Evolutionary conservation across 2,329 filamentous ascomycete species (phyloP), one percentile per base, ranked within the genome.

Genomic region (Ceratocystis albifundus): DNA sequence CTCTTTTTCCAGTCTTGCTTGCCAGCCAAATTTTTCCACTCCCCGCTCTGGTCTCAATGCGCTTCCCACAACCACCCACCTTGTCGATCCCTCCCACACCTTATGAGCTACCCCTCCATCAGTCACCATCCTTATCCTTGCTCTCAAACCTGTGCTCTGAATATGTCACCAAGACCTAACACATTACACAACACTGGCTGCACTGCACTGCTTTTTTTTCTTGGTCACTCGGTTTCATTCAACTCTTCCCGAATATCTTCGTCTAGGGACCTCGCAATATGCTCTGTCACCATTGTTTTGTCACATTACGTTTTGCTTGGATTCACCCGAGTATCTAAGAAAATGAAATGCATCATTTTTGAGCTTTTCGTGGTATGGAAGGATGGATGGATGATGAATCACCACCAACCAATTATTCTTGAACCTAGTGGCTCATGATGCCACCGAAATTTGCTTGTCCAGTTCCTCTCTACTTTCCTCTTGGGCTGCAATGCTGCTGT

Each of bases 1-100:
- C 36, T 61, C 36, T 65, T 46, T 30, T 53, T 53, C 25, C 5
- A 41, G 3, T 50, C 20, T 53, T 20, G 36, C 8, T 6, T 46
- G 57, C 32, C 41, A 62, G 64, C 66, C 55, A 67, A 67, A 65
- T 41, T 65, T 67, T 67, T 67, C 62, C 62, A 67, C 66, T 62
- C 66, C 66, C 62, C 66, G 66, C 66, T 65, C 66, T 67, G 10
- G 44, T 62, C 48, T 65, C 66, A 62, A 65, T 67, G 66, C 62
- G 66, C 62, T 65, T 64, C 66, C 53, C 55, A 41, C 36, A 41
- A 41, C 36, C 36, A 67, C 62, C 62, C 62, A 65, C 62, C 55
- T 62, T 57, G 66, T 62, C 55, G 62, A 67, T 67, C 62, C 66
- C 28, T 67, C 66, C 62, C 46, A 67, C 65, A 59, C 50, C 45